Base-by-base conservation (phyloP, 225 moss, liverwort and hornwort genomes). In the Physcomitrellopsis africana region DNA sequence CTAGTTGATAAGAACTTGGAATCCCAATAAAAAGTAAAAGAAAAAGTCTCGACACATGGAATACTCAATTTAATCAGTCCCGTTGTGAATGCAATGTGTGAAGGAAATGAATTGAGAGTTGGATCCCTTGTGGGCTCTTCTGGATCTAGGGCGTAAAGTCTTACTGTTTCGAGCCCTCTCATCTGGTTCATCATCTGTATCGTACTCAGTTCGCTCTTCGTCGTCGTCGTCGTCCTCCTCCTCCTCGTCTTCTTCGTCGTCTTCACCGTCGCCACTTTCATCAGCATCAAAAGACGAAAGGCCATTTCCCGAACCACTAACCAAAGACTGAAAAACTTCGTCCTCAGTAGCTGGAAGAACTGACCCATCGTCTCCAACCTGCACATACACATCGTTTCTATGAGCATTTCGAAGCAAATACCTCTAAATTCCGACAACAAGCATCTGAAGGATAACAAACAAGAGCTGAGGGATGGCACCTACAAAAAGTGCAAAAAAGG, bases 291-390 rank as follows among this genome's bases (percentile, higher is more conserved):
- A 87, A 82, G 77, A 49, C 65, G 85, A 82, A 52, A 83, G 85
- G 70, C 81, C 82, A 80, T 82, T 77, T 77, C 87, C 77, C 9
- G 94, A 75, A 48, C 87, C 72, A 75, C 84, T 73, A 10, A 80
- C 70, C 81, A 87, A 73, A 51, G 87, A 78, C 73, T 88, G 89
- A 60, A 85, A 81, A 9, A 81, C 86, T 80, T 86, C 84, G 80
- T 91, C 90, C 72, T 92, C 93, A 26, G 89, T 82, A 24, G 87
- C 84, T 48, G 83, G 85, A 82, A 94, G 86, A 78, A 86, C 84
- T 57, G 85, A 84, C 52, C 87, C 90, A 77, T 90, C 89, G 68
- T 92, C 90, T 73, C 93, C 92, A 88, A 90, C 96, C 96, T 96
- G 82, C 81, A 85, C 68, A 70, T 72, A 63, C 75, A 85, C 74